Evolutionary conservation across 2,329 filamentous ascomycete genomes (phyloP).

Genomic region (Acarospora socialis): DNA sequence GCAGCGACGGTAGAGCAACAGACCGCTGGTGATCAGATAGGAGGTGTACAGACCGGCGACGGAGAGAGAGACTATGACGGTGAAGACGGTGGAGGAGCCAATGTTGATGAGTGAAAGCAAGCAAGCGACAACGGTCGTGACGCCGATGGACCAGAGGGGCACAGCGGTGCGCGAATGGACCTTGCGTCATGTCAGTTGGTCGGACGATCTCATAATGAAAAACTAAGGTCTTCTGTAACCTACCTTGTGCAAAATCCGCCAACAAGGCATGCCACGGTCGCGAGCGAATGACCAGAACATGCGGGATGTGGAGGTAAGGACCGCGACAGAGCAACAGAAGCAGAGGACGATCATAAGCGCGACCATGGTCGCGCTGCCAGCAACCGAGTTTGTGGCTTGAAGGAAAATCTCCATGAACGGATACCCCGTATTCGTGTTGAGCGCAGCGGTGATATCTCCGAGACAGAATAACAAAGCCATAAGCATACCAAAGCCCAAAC

Average conservation of each 20-base stretch:
- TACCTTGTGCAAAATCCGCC: neutral
- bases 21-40: conserved; percentile 21
- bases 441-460: conserved; percentile 19
- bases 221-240: too few relatives aligned
- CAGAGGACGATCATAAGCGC: conserved; percentile 10
- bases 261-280: neutral
- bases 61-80: conserved; percentile 19
- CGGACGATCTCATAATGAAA: too few relatives aligned
- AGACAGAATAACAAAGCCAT: conserved; percentile 22
- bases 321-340: too few relatives aligned
- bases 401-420: conserved; percentile 22
- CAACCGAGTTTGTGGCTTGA: conserved; percentile 11
- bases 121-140: conserved; percentile 1
- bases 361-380: conserved; percentile 8
- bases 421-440: conserved; percentile 20
- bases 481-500: conserved; percentile 22
- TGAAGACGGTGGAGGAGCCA: conserved; percentile 16
- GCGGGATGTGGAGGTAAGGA: neutral
- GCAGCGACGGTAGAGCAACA: conserved; percentile 23
- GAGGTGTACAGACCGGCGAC: conserved; percentile 25
- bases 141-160: conserved; percentile 2
- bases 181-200: too few relatives aligned
- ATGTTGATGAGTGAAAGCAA: conserved; percentile 17
- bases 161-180: conserved; percentile 3
- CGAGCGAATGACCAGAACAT: neutral